A percentile compares a stretch with the other conserved stretches of the same genome.
Conservation (phyloP, 2,329 filamentous ascomycete species). For the Grosmannia penicillata region DNA sequence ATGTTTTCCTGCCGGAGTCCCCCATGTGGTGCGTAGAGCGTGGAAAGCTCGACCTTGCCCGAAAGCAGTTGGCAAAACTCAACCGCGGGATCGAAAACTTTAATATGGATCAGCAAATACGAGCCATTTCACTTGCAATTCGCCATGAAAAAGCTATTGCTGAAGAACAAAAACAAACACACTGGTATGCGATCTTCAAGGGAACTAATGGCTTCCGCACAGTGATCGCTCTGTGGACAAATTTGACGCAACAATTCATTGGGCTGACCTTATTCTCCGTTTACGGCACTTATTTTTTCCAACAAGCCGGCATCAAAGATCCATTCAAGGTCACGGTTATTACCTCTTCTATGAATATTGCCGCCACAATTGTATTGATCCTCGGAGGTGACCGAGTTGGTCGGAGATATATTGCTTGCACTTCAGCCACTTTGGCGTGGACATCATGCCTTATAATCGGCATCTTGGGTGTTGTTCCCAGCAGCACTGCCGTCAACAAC, state of each 20-base stretch:
- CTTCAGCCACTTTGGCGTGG: conserved; percentile 6
- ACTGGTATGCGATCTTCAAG: conserved; percentile 17
- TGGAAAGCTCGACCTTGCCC: conserved; percentile 11
- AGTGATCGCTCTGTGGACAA: conserved; percentile 16
- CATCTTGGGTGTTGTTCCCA: conserved; percentile 10
- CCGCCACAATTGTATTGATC: conserved; percentile 6
- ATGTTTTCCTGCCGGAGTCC: conserved; percentile 22
- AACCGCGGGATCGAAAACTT: conserved; percentile 15
- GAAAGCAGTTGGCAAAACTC: conserved; percentile 10
- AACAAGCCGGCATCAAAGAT: conserved; percentile 16
- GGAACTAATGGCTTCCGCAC: conserved; percentile 17
- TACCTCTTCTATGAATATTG: conserved; percentile 8
- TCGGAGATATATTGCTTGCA: conserved; percentile 9
- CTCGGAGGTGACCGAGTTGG: conserved; percentile 10
- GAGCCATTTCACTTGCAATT: conserved; percentile 11
- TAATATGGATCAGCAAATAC: conserved; percentile 16
- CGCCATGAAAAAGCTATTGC: conserved; percentile 14
- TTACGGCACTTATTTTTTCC: conserved; percentile 18
- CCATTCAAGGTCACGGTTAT: conserved; percentile 11
- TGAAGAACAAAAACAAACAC: conserved; percentile 11
- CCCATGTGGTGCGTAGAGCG: conserved; percentile 22
- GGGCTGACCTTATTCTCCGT: conserved; percentile 12
- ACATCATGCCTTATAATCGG: conserved; percentile 9
- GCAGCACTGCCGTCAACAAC: conserved; percentile 6
- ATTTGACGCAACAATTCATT: conserved; percentile 12